Conservation (phyloP, 352 stramenopile species). For the Globisporangium solare region DNA sequence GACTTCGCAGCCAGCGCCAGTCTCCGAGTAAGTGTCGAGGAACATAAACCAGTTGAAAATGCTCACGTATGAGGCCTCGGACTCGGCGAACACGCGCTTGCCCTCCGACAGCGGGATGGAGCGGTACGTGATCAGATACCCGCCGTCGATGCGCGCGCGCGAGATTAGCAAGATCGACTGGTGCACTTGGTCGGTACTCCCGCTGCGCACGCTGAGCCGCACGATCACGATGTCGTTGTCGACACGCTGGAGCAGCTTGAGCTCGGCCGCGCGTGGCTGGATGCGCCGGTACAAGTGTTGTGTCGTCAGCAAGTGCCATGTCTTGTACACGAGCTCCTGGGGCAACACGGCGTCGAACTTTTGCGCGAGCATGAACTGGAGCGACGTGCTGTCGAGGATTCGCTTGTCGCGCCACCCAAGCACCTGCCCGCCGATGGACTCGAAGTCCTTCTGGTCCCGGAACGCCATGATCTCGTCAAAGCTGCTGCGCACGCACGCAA, state of each 20-base stretch:
- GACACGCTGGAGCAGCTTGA: constrained; percentile 52
- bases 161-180: constrained; percentile 58
- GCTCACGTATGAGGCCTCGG: constrained; percentile 49
- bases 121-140: constrained; percentile 65
- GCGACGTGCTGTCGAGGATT: constrained; percentile 25
- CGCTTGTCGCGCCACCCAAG: constrained; percentile 53
- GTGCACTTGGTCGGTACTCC: constrained; percentile 24
- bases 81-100: constrained; percentile 35
- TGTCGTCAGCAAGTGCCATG: constrained; percentile 56
- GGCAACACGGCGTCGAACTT: constrained; percentile 38
- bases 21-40: constrained; percentile 26
- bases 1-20: constrained; percentile 33
- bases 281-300: constrained; percentile 48
- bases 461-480: constrained; percentile 64
- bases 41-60: constrained; percentile 82
- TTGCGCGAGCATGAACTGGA: constrained; percentile 68
- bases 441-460: constrained; percentile 32
- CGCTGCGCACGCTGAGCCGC: constrained; percentile 33
- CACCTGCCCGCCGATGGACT: constrained; percentile 37
- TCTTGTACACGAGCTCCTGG: constrained; percentile 60
- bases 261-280: constrained; percentile 47
- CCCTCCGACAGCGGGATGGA: constrained; percentile 47
- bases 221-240: constrained; percentile 60
- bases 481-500: constrained; percentile 43
- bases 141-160: constrained; percentile 50